Base-by-base conservation (phyloP, 306 rosid genomes). In the Lablab purpureus region DNA sequence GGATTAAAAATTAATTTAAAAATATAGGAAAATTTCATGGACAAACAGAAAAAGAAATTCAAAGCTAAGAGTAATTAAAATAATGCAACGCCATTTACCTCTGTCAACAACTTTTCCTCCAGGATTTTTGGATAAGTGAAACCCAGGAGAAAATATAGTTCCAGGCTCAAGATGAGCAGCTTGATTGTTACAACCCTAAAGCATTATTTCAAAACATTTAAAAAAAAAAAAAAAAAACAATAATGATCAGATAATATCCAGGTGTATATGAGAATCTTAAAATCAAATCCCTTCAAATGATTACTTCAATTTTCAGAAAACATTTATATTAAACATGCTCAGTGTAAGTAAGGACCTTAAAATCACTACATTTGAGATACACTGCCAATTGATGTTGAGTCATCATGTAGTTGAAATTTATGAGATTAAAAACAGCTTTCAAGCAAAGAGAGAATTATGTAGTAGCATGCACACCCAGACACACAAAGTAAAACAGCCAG, bases 141-240 rank as follows among this genome's bases (percentile, higher is more conserved):
- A 96, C 50, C 87, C 81, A 40, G 98, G 99, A 83, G 99, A 96
- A 87, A 96, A 96, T 71, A 96, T 91, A 76, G 94, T 93, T 84
- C 88, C 97, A 54, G 87, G 78, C 56, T 79, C 83, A 50, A 76
- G 76, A 81, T 85, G 86, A 15, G 25, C 82, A 56, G 85, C 75
- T 85, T 81, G 88, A 68, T 82, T 86, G 66, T 73, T 68, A 80
- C 79, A 81, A 74, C 83, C 90, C 98, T 95, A 85, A 84, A 71
- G 56, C 72, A 85, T 10, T 55, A 81, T 56, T 71, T 37, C 54
- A 51, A 47, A 73, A 60, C 43, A 75, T 34, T 37, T 10, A 23
- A 6, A 3, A 22, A 71, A 80, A 15, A 71, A 80, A 15, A 0
- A 11, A 0, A 36, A 65, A 50, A 12, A 2, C n/a, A 0, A 22